Evolutionary conservation across 208 protist genomes (phyloP).

Genomic region (Trypanosomatidae sp.): DNA sequence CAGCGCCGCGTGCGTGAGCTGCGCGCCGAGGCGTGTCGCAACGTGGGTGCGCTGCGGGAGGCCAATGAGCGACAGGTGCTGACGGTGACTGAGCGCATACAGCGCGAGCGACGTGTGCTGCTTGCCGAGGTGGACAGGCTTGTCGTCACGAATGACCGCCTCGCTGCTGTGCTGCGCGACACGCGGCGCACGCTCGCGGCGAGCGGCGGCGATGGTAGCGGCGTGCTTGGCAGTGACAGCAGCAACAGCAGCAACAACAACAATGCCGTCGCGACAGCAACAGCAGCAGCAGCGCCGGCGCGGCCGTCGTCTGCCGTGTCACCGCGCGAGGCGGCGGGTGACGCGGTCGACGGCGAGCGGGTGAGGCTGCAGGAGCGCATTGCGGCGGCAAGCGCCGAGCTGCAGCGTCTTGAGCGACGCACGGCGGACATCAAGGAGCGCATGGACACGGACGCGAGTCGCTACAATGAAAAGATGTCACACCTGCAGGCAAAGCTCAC

Average conservation of each 20-base stretch:
- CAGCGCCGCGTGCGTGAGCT: slow-evolving; percentile 47
- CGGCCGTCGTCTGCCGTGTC: slow-evolving; percentile 19
- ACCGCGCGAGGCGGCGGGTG: slow-evolving; percentile 20
- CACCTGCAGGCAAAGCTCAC: slow-evolving; percentile 43
- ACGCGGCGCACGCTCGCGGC: slow-evolving; percentile 34
- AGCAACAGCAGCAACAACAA: not conserved
- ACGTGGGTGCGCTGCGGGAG: slow-evolving; percentile 21
- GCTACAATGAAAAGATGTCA: slow-evolving; percentile 42
- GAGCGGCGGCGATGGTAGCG: slow-evolving; percentile 20
- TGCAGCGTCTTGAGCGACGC: slow-evolving; percentile 22
- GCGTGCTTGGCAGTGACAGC: too few species aligned
- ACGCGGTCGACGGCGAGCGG: slow-evolving; percentile 22
- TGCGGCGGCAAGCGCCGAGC: slow-evolving; percentile 32
- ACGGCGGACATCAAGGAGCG: slow-evolving; percentile 29
- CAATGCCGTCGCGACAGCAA: not conserved
- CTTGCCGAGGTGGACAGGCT: slow-evolving; percentile 45
- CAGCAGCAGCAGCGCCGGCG: not conserved
- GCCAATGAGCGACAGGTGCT: slow-evolving; percentile 30
- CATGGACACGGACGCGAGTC: slow-evolving; percentile 27
- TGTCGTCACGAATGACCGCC: slow-evolving; percentile 30
- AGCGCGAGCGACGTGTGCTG: slow-evolving; percentile 39
- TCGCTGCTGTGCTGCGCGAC: slow-evolving; percentile 28
- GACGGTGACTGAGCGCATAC: slow-evolving; percentile 40
- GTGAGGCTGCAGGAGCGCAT: slow-evolving; percentile 61
- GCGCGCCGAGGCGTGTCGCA: slow-evolving; percentile 31